Base-by-base conservation (phyloP, 2,329 filamentous ascomycete genomes). In the Sclerotinia minor region DNA sequence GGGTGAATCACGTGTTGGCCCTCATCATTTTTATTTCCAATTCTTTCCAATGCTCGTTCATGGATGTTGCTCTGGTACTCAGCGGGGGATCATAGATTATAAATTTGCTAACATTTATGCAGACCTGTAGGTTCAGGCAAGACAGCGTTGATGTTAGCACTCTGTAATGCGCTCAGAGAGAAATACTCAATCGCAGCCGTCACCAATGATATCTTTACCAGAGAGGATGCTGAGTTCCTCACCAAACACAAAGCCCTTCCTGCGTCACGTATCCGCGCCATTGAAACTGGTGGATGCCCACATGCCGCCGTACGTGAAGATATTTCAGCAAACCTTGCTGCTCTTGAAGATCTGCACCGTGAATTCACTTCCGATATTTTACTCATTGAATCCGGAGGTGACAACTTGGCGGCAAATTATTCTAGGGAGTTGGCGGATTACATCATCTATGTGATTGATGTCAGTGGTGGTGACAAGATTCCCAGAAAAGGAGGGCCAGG, bases 161-260 rank as follows among this genome's bases (percentile, higher is more conserved):
- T 98, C 73, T 97, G 93, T 82, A 89, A 89, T 47, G 89, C 90
- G 9, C 88, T 99, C 8, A 91, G 95, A 70, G 84, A 89, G 63
- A 83, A 86, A 67, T 94, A 92, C 85, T 92, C 89, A 77, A 91
- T 99, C 76, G 95, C 95, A 0, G 95, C 93, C 69, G 94, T 99
- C 29, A 99, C 95, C 61, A 98, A 98, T 84, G 94, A 98, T 83
- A 98, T 98, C 83, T 98, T 98, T 84, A 98, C 94, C 29, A 90
- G 91, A 72, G 95, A 99, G 81, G 95, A 99, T 83, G 94, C 94
- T 82, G 95, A 98, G 80, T 99, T 99, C 82, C 88, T 99, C 35
- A 96, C 92, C 69, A 88, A 89, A 68, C 85, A 97, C 84, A 85
- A 87, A 72, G 95, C 95, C 7, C 89, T 98, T 0, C 90, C 94